phyloP scores from a whole-genome alignment of 1,139 yeast species.

The Lodderomyces theae region DNA sequence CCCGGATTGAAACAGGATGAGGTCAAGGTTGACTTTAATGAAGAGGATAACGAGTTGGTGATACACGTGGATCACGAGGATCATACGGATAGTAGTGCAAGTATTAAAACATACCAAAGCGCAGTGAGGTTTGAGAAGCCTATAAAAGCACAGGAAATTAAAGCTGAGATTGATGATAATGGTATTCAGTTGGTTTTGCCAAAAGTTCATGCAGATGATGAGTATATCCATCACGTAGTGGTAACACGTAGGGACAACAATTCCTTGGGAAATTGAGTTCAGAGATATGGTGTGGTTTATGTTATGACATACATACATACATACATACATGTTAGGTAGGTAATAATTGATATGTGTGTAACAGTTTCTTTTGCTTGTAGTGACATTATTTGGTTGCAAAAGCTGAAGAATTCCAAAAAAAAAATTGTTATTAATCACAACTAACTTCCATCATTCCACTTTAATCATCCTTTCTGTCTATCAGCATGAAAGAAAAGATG shows the following conservation, averaged over 20 bases:
- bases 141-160: conserved; percentile 22
- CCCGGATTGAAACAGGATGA: conserved; percentile 22
- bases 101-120: conserved; percentile 20
- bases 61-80: conserved; percentile 19
- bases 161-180: conserved; percentile 21
- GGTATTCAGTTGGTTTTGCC: conserved; percentile 24
- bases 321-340: too few relatives aligned
- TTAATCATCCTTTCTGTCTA: too few relatives aligned
- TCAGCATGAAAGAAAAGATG: background rate
- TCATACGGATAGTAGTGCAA: conserved; percentile 18
- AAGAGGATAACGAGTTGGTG: conserved; percentile 24
- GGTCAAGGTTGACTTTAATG: conserved; percentile 24
- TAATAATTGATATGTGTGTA: too few relatives aligned
- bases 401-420: background rate
- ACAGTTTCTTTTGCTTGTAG: too few relatives aligned
- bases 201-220: conserved; percentile 23
- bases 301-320: too few relatives aligned
- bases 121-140: conserved; percentile 24
- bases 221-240: conserved; percentile 19
- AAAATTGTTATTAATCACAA: too few relatives aligned
- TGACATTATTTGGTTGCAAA: background rate
- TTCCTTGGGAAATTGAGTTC: too few relatives aligned
- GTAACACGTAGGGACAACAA: conserved; percentile 6
- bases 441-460: too few relatives aligned
- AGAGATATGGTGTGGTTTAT: too few relatives aligned